Percentiles rank a stretch among this genome's conserved stretches.
phyloP scores from a whole-genome alignment of 2,329 filamentous ascomycete genomes.

The Penicillium verrucosum region DNA sequence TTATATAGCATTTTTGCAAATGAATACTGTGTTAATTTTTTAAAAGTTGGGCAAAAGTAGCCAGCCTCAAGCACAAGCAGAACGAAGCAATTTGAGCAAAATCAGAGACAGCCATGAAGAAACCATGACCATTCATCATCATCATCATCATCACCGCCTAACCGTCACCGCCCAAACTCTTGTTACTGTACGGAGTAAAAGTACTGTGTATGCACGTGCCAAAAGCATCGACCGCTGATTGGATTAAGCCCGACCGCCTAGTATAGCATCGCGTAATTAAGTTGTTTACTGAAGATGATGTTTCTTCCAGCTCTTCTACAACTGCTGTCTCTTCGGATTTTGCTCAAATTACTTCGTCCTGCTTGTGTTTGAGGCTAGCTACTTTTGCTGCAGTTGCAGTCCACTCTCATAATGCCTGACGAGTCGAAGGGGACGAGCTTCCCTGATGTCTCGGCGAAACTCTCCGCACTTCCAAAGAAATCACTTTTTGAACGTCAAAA shows the following conservation, averaged over 20 bases:
- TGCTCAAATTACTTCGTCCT: neutral
- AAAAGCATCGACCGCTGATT: neutral
- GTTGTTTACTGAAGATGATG: neutral
- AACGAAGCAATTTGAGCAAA: too few species aligned
- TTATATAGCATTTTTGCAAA: too few species aligned
- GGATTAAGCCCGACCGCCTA: neutral
- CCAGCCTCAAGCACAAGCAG: too few species aligned
- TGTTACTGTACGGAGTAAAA: neutral
- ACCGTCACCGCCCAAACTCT: too few species aligned
- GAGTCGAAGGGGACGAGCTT: conserved; percentile 50
- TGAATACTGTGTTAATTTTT: too few species aligned
- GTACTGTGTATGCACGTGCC: neutral
- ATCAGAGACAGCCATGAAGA: too few species aligned
- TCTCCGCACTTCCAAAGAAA: conserved; percentile 76
- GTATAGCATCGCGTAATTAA: too few species aligned
- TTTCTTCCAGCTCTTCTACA: neutral
- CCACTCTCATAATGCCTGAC: conserved; percentile 34
- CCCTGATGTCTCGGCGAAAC: conserved; percentile 71
- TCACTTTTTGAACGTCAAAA: conserved; percentile 85
- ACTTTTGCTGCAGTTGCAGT: conserved; percentile 24
- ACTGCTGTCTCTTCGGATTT: neutral
- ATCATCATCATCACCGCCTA: too few species aligned
- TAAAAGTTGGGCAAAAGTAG: too few species aligned
- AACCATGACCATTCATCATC: too few species aligned
- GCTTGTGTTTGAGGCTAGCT: neutral